Evolutionary conservation across 2,329 filamentous ascomycete species (phyloP).

Genomic region (Paecilomyces dactylethromorphus): DNA sequence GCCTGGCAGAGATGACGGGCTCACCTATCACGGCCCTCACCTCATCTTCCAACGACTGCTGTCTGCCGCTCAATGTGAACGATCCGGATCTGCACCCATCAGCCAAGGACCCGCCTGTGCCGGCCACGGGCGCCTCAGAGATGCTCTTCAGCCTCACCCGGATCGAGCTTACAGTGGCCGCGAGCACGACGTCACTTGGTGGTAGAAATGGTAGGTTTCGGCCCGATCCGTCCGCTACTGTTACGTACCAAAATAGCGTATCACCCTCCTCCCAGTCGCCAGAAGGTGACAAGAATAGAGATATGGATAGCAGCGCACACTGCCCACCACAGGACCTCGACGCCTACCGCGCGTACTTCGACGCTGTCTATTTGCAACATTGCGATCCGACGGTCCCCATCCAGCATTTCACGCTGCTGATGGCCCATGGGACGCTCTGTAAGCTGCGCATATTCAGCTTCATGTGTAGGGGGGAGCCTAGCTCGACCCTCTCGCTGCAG

Average conservation of each 20-base stretch:
- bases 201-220: slow-evolving; percentile 2
- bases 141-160: slow-evolving; percentile 32
- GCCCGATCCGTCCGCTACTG: slow-evolving; percentile 16
- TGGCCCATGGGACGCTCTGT: slow-evolving; percentile 52
- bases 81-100: slow-evolving; percentile 28
- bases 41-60: slow-evolving; percentile 9
- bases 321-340: too few relatives aligned
- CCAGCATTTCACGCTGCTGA: slow-evolving; percentile 53
- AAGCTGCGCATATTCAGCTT: slow-evolving; percentile 17
- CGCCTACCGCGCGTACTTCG: slow-evolving; percentile 49
- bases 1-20: slow-evolving; percentile 59
- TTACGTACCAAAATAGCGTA: too few relatives aligned
- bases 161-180: slow-evolving; percentile 5
- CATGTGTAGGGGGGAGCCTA: slow-evolving; percentile 4
- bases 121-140: slow-evolving; percentile 29
- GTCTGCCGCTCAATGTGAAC: too few relatives aligned
- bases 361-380: slow-evolving; percentile 49
- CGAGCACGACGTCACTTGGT: too few relatives aligned
- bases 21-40: slow-evolving; percentile 25
- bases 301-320: too few relatives aligned
- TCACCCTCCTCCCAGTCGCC: too few relatives aligned
- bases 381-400: slow-evolving; percentile 55
- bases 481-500: slow-evolving; percentile 1
- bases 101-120: slow-evolving; percentile 22
- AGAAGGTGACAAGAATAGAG: too few relatives aligned